A percentile compares a stretch with the other conserved stretches of the same genome.
Conservation (phyloP, 2,329 filamentous ascomycete species). For the Paracoccidioides lutzii region DNA sequence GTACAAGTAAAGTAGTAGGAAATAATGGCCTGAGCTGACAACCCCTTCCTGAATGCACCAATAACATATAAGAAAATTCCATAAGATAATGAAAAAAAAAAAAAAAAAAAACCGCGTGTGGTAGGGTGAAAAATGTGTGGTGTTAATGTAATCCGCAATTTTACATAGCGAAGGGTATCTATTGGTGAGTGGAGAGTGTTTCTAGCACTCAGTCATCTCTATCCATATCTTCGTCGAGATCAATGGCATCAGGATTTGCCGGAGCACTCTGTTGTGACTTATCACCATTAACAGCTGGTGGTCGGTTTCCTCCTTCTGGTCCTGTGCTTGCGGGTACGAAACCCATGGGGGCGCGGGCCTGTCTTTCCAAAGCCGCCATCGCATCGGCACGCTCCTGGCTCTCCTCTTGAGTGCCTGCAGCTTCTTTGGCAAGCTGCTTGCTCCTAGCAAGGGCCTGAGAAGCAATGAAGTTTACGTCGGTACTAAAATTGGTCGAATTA, state of each 20-base stretch:
- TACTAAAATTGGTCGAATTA: slow-evolving; percentile 35
- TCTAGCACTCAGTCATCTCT: neutral
- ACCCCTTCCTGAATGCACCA: neutral
- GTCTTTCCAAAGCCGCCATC: slow-evolving; percentile 78
- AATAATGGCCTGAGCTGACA: neutral
- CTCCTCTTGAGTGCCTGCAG: slow-evolving; percentile 26
- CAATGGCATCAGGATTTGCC: slow-evolving; percentile 75
- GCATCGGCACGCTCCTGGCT: slow-evolving; percentile 53
- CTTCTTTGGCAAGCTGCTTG: slow-evolving; percentile 42
- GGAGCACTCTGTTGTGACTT: slow-evolving; percentile 23
- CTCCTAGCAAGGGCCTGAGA: slow-evolving; percentile 81
- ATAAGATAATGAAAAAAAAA: neutral
- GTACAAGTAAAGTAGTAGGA: neutral
- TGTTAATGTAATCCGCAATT: neutral
- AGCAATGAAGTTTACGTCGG: slow-evolving; percentile 96
- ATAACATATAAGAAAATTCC: neutral
- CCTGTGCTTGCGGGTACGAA: slow-evolving; percentile 81
- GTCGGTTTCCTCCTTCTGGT: slow-evolving; percentile 48
- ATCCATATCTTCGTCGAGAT: slow-evolving; percentile 49
- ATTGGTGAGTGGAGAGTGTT: neutral
- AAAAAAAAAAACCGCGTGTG: neutral
- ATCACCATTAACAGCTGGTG: slow-evolving; percentile 26
- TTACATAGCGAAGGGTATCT: neutral
- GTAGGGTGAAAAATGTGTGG: neutral
- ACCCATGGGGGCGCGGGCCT: slow-evolving; percentile 75